Conservation (phyloP, 495 filamentous ascomycete genomes). For the Trichocladium uniseriatum region DNA sequence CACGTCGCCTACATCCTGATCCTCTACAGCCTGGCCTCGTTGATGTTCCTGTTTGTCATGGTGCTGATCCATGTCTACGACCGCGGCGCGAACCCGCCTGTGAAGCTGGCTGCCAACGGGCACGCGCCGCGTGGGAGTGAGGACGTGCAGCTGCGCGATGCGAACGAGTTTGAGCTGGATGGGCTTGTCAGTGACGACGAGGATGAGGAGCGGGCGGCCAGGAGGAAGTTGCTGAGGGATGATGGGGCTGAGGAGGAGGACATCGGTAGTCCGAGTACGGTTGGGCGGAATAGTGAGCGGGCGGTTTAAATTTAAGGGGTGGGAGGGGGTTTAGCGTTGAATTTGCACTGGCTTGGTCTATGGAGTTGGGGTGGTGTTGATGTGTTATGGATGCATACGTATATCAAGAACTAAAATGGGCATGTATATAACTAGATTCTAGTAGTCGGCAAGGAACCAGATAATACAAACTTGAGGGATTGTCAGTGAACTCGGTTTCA, state of each 20-base stretch:
- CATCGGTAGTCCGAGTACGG: slow-evolving; percentile 31
- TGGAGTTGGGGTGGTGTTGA: neutral
- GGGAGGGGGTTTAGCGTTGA: neutral
- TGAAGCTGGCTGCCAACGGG: slow-evolving; percentile 15
- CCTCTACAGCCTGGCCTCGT: slow-evolving; percentile 78
- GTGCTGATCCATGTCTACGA: slow-evolving; percentile 80
- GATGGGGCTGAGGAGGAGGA: slow-evolving; percentile 25
- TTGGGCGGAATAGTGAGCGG: slow-evolving; percentile 26
- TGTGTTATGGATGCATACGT: neutral
- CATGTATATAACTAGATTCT: no score
- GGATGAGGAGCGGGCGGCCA: slow-evolving; percentile 42
- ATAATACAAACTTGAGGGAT: no score
- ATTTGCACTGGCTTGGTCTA: neutral
- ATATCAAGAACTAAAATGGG: neutral
- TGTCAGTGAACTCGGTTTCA: no score
- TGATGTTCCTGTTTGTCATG: slow-evolving; percentile 82
- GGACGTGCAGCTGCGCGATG: slow-evolving; percentile 53
- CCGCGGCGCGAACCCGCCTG: slow-evolving; percentile 32
- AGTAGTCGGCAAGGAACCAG: no score
- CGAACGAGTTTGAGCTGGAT: slow-evolving; percentile 83
- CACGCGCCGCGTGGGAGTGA: slow-evolving; percentile 31
- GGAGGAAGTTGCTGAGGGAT: slow-evolving; percentile 29
- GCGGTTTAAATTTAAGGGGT: slow-evolving; percentile 4
- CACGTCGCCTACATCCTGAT: slow-evolving; percentile 89
- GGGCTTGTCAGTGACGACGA: slow-evolving; percentile 83